Percentiles rank a stretch among this genome's conserved stretches.
phyloP scores from a whole-genome alignment of 139 green algal genomes.

The Tetraselmis chui region DNA sequence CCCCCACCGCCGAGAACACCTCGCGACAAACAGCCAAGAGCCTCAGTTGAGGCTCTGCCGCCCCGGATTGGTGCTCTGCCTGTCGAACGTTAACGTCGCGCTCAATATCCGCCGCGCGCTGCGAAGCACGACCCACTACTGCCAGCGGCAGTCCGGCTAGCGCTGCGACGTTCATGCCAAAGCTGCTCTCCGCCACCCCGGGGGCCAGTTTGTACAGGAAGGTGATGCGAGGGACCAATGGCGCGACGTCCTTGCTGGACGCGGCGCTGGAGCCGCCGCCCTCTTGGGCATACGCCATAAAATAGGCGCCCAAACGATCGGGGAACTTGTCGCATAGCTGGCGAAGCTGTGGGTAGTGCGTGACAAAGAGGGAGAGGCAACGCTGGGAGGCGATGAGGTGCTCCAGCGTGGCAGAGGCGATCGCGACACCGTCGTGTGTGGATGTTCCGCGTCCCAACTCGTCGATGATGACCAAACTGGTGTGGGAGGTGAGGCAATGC shows the following conservation, averaged over 20 bases:
- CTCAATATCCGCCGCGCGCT: conserved; percentile 10
- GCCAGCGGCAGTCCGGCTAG: conserved; percentile 59
- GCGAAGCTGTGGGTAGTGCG: conserved; percentile 59
- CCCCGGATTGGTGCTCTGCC: no score
- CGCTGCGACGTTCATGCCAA: conserved; percentile 82
- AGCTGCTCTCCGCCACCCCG: conserved; percentile 64
- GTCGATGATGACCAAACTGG: conserved; percentile 61
- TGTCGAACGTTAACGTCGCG: no score
- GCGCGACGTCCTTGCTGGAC: background rate
- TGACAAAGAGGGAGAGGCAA: conserved; percentile 67
- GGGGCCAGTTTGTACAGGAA: conserved; percentile 82
- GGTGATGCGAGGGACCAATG: conserved; percentile 34
- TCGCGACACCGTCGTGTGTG: conserved; percentile 48
- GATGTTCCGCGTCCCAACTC: conserved; percentile 59
- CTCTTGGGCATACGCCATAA: conserved; percentile 34
- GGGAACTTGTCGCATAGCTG: conserved; percentile 9
- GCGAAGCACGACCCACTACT: conserved; percentile 26
- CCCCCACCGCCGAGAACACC: no score
- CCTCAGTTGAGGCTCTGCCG: no score
- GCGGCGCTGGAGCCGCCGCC: background rate
- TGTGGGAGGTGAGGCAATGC: no score
- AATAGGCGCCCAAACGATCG: conserved; percentile 13
- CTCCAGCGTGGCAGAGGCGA: conserved; percentile 51
- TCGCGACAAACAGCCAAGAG: no score
- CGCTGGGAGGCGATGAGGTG: conserved; percentile 28